Conservation (phyloP, 768 basidiomycete species). For the Boletus vinaceobasis region DNA sequence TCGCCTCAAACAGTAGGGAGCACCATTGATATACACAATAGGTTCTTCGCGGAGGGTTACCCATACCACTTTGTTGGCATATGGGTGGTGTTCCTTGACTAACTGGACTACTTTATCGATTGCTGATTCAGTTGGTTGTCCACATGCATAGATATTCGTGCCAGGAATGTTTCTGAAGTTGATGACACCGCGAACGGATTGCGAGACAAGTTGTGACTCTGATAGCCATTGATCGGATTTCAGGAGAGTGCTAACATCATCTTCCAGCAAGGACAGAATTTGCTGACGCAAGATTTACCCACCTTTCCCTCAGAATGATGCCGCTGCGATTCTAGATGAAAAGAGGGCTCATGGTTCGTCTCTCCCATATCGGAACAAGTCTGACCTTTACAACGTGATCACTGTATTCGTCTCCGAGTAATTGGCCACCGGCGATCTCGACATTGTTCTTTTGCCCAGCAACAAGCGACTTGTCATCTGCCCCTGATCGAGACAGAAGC, state of each 20-base stretch:
- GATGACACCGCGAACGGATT: conserved; percentile 85
- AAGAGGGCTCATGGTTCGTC: not conserved
- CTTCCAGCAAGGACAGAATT: not conserved
- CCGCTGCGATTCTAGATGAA: conserved; percentile 80
- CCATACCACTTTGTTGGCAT: conserved; percentile 72
- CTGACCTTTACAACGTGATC: conserved; percentile 86
- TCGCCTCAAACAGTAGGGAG: conserved; percentile 84
- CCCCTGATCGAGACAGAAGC: conserved; percentile 66
- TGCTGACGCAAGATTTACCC: conserved; percentile 22
- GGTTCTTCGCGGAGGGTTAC: conserved; percentile 92
- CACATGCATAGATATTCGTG: conserved; percentile 85
- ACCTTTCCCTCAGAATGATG: conserved; percentile 90
- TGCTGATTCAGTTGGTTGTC: conserved; percentile 86
- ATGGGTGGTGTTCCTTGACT: conserved; percentile 59
- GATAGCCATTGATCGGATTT: conserved; percentile 93
- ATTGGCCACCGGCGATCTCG: conserved; percentile 74
- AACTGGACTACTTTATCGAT: conserved; percentile 73
- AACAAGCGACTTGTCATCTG: conserved; percentile 52
- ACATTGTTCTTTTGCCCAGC: conserved; percentile 73
- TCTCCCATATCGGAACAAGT: not conserved
- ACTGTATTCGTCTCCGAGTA: conserved; percentile 93
- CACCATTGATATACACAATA: conserved; percentile 88
- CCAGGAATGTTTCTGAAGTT: conserved; percentile 86
- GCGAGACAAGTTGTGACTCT: conserved; percentile 61
- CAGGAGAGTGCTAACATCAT: conserved; percentile 60